These are phyloP conservation scores for Fragaria vesca DNA, from an alignment of 306 rosid species.

Conservation along the genomic window DNA sequence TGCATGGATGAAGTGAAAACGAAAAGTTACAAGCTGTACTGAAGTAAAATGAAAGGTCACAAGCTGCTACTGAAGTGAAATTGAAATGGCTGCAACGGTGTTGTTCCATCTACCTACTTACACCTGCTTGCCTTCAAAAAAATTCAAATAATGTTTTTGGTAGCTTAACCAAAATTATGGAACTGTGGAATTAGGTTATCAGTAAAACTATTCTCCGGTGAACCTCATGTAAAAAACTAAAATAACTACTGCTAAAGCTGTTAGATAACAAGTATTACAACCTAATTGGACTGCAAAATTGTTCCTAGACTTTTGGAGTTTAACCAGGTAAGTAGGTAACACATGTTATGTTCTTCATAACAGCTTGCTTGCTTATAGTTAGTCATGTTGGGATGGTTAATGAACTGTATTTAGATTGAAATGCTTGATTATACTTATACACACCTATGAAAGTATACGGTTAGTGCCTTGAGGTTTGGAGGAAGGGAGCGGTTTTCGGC, in stretches of 20 bases:
- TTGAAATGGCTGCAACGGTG: constrained; percentile 1
- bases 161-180: neutral
- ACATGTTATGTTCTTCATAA: neutral
- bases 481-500: neutral
- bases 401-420: neutral
- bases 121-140: constrained; percentile 12
- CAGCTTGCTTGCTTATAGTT: neutral
- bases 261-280: neutral
- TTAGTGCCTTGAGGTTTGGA: neutral
- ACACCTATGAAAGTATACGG: neutral
- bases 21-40: neutral
- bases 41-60: neutral
- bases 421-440: neutral
- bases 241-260: neutral
- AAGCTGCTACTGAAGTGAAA: neutral
- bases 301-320: neutral
- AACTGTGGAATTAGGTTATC: no score
- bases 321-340: neutral
- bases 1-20: neutral
- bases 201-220: neutral
- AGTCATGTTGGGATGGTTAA: neutral
- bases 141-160: neutral
- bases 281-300: neutral
- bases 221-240: neutral
- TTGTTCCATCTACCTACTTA: constrained; percentile 10